These are phyloP conservation scores for Penicillium sp. DNA, from an alignment of 2,329 filamentous ascomycete species.

Conservation along the genomic window DNA sequence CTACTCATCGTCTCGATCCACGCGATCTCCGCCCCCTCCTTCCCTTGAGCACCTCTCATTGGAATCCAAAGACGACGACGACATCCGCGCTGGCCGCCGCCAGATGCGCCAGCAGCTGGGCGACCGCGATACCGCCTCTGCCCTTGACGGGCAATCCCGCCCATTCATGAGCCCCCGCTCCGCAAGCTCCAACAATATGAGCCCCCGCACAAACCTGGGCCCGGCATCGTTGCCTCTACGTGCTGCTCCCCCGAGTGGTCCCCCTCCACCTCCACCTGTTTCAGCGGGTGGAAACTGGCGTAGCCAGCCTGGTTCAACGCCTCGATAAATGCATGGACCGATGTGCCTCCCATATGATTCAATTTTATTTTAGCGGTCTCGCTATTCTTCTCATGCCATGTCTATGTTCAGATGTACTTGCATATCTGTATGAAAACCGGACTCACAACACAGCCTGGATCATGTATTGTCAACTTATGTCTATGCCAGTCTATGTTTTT, in stretches of 20 bases:
- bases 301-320: slow-evolving; percentile 18
- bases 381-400: not conserved
- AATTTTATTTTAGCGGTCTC: not conserved
- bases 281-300: slow-evolving; percentile 30
- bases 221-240: slow-evolving; percentile 67
- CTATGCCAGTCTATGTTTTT: not conserved
- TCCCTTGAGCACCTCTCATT: slow-evolving; percentile 49
- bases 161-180: slow-evolving; percentile 43
- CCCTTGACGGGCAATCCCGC: slow-evolving; percentile 39
- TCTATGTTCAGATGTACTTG: not conserved
- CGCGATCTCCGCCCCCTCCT: slow-evolving; percentile 37
- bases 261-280: slow-evolving; percentile 59
- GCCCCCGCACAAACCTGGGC: slow-evolving; percentile 37
- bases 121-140: slow-evolving; percentile 37
- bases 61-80: slow-evolving; percentile 38
- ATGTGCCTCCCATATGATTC: not conserved
- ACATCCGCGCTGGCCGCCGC: slow-evolving; percentile 29
- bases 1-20: slow-evolving; percentile 26
- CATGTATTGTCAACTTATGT: not conserved
- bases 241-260: slow-evolving; percentile 59
- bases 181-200: slow-evolving; percentile 39
- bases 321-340: not conserved
- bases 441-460: not conserved
- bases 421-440: not conserved
- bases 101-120: slow-evolving; percentile 27